Evolutionary conservation across 139 green algal species (phyloP), one percentile per base, ranked within the genome.

Genomic region (Cymbomonas tetramitiformis): DNA sequence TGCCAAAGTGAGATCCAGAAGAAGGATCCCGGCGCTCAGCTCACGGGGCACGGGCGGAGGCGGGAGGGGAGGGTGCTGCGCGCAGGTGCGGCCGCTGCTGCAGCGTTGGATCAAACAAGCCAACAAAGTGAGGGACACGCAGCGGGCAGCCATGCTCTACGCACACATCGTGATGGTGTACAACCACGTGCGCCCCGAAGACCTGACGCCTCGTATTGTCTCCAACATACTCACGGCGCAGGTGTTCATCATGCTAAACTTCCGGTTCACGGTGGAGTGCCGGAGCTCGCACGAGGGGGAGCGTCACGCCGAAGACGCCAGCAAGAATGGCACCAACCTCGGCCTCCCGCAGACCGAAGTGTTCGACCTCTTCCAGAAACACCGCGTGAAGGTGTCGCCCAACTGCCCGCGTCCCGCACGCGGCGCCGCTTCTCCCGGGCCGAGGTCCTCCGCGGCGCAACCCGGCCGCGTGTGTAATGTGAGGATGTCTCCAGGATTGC

Each of bases 361-460:
- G 29, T 66, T 66, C 33, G 58, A 56, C 31, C 28, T 66, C n/a
- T 66, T 66, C 34, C 58, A 66, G 30, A 24, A 38, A 12, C 44
- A 66, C 9, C 58, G 58, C 1, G 19, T 24, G 6, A 31, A 23
- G 23, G 29, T n/a, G n/a, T n/a, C 29, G 23, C 41, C 29, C 8
- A 50, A 50, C 23, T 50, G 36, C 36, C 36, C 41, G 29, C 23
- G 23, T 24, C 41, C 41, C 15, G 15, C 38, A 19, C 18, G 15
- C 38, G 15, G 38, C 38, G 18, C 18, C 38, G 15, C 18, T 18
- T 18, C 15, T 44, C n/a, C n/a, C n/a, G n/a, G n/a, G n/a, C n/a
- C n/a, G n/a, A n/a, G n/a, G n/a, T n/a, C n/a, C n/a, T n/a, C n/a
- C n/a, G n/a, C n/a, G n/a, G n/a, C n/a, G n/a, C n/a, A n/a, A n/a